Percentiles rank a stretch among this genome's conserved stretches.
These are phyloP conservation scores for Apophysomyces sp. DNA, from an alignment of 371 early-diverging fungal genomes.

Conservation along the genomic window DNA sequence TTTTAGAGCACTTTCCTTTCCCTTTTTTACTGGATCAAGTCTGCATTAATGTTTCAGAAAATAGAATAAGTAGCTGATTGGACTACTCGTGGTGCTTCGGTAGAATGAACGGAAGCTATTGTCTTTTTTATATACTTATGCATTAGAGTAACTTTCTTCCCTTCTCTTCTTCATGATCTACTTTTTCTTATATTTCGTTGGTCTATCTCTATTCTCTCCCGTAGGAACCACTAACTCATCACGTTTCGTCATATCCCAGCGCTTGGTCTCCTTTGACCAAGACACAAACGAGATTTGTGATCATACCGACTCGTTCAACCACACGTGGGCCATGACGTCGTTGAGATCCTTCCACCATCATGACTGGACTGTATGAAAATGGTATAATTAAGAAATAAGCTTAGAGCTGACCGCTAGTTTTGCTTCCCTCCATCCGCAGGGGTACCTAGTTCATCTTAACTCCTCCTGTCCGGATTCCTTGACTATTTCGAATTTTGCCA, in stretches of 20 bases:
- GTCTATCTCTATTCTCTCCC: neutral
- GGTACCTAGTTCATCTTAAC: conserved; percentile 9
- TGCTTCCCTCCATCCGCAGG: too few relatives aligned
- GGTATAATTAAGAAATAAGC: neutral
- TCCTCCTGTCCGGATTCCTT: conserved; percentile 8
- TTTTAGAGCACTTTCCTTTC: too few relatives aligned
- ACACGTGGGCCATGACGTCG: neutral
- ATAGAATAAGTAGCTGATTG: too few relatives aligned
- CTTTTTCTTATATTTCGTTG: neutral
- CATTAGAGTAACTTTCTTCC: too few relatives aligned
- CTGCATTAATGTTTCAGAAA: too few relatives aligned
- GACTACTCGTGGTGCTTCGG: too few relatives aligned
- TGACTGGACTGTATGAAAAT: neutral
- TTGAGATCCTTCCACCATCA: neutral
- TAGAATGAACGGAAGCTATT: too few relatives aligned
- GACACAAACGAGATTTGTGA: neutral
- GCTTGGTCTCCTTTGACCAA: neutral
- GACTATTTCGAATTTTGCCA: neutral
- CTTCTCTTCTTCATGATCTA: neutral
- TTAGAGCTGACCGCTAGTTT: neutral
- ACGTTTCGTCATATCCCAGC: neutral
- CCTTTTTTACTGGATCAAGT: too few relatives aligned
- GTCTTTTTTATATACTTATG: too few relatives aligned
- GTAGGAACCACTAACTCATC: neutral
- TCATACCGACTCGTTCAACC: neutral